Percentiles rank a stretch among this genome's conserved stretches.
phyloP scores from a whole-genome alignment of 169 alveolate species.

The Perkinsus olseni region DNA sequence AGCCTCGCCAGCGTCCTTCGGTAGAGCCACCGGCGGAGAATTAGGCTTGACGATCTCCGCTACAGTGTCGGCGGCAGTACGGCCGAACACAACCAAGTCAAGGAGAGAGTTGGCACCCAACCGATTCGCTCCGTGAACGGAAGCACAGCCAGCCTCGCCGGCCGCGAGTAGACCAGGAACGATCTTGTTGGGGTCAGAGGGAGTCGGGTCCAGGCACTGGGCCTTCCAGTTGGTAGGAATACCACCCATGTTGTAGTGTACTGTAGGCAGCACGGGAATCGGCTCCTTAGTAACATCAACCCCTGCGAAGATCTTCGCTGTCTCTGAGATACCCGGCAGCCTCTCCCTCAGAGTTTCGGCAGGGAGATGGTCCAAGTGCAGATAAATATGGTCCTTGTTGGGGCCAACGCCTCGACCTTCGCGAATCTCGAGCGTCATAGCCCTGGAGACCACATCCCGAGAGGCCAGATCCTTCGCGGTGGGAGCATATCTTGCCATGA shows the following conservation, averaged over 20 bases:
- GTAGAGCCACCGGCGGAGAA: slow-evolving; percentile 34
- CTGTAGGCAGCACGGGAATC: slow-evolving; percentile 95
- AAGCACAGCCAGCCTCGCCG: slow-evolving; percentile 97
- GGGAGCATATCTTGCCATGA: slow-evolving; percentile 90
- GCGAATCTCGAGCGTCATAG: slow-evolving; percentile 92
- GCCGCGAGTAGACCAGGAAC: slow-evolving; percentile 89
- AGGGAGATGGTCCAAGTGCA: slow-evolving; percentile 85
- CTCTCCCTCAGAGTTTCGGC: slow-evolving; percentile 84
- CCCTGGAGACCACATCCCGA: slow-evolving; percentile 93
- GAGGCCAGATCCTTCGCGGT: slow-evolving; percentile 93
- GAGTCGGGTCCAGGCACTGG: slow-evolving; percentile 43
- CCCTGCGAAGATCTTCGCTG: slow-evolving; percentile 93
- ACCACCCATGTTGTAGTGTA: slow-evolving; percentile 99
- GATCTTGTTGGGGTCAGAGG: slow-evolving; percentile 42
- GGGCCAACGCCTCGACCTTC: slow-evolving; percentile 94
- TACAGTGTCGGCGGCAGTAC: slow-evolving; percentile 86
- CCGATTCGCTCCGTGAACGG: slow-evolving; percentile 98
- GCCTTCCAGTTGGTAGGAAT: slow-evolving; percentile 94
- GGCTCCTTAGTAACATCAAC: slow-evolving; percentile 88
- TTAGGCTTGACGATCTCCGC: slow-evolving; percentile 71
- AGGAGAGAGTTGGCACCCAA: slow-evolving; percentile 94
- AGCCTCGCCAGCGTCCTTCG: slow-evolving; percentile 62
- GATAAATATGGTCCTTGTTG: slow-evolving; percentile 84
- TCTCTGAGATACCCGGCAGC: slow-evolving; percentile 92
- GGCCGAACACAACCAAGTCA: slow-evolving; percentile 93